Evolutionary conservation across 805 yeast species (phyloP).

Genomic region (Cyberlindnera xishuangbannaensis): DNA sequence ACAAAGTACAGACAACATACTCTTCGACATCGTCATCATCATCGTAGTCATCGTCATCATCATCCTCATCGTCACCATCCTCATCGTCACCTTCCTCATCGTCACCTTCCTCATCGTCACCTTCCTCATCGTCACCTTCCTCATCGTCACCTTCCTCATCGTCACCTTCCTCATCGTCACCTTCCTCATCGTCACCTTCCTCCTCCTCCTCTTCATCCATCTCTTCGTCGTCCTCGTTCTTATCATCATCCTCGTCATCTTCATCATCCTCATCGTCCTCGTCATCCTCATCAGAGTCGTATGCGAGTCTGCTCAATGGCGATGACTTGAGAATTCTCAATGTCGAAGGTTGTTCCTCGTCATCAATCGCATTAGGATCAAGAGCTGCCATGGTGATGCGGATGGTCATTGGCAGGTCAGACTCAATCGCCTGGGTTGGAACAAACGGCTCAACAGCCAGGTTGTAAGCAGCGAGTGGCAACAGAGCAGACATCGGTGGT

Average conservation of each 20-base stretch:
- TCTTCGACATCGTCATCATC: slow-evolving; percentile 78
- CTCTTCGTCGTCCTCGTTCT: slow-evolving; percentile 40
- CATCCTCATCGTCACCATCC: slow-evolving; percentile 14
- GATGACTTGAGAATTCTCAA: slow-evolving; percentile 70
- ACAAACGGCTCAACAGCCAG: slow-evolving; percentile 80
- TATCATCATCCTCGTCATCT: slow-evolving; percentile 29
- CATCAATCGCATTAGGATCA: slow-evolving; percentile 84
- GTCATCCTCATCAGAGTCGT: slow-evolving; percentile 37
- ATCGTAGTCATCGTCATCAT: slow-evolving; percentile 45
- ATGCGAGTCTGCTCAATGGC: slow-evolving; percentile 45
- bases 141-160: slow-evolving; percentile 30
- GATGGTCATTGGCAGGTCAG: slow-evolving; percentile 82
- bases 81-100: slow-evolving; percentile 47
- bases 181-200: slow-evolving; percentile 45
- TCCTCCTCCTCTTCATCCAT: slow-evolving; percentile 46
- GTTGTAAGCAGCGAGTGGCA: slow-evolving; percentile 85
- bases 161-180: slow-evolving; percentile 30
- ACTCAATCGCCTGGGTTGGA: slow-evolving; percentile 83
- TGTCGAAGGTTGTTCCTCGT: slow-evolving; percentile 78
- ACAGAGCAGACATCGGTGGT: slow-evolving; percentile 54
- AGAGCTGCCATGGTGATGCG: slow-evolving; percentile 93
- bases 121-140: slow-evolving; percentile 42
- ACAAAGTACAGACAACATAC: slow-evolving; percentile 80
- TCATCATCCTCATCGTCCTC: slow-evolving; percentile 30
- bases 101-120: slow-evolving; percentile 45